Percentiles rank a stretch among this genome's conserved stretches.
Evolutionary conservation across 2,329 filamentous ascomycete genomes (phyloP).

Genomic region (Paramyrothecium roridum): DNA sequence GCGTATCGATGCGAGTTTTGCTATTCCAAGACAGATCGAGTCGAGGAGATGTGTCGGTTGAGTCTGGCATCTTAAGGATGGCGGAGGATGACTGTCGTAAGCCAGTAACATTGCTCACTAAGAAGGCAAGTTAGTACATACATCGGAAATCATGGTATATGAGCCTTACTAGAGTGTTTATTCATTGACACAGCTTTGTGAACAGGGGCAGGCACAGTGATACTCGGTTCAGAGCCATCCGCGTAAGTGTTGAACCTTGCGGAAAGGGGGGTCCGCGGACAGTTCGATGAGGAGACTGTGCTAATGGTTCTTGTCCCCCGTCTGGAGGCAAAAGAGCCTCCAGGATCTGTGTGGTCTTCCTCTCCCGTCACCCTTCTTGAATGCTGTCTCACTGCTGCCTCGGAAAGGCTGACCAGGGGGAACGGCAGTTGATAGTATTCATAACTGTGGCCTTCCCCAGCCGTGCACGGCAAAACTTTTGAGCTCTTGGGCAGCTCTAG

Average conservation of each 20-base stretch:
- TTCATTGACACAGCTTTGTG: conserved; percentile 4
- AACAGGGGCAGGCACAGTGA: conserved; percentile 11
- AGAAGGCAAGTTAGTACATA: neutral
- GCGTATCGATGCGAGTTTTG: neutral
- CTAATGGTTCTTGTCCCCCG: conserved; percentile 25
- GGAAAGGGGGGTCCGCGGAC: conserved; percentile 22
- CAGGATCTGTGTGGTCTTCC: conserved; percentile 31
- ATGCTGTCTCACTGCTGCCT: conserved; percentile 30
- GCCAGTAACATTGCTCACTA: neutral
- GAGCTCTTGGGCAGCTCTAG: too few species aligned
- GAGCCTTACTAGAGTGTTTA: neutral
- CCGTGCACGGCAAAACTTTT: conserved; percentile 10
- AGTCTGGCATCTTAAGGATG: neutral
- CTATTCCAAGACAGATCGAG: neutral
- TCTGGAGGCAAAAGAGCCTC: conserved; percentile 21
- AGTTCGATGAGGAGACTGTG: conserved; percentile 20
- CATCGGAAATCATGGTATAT: neutral
- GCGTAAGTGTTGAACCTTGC: conserved; percentile 8
- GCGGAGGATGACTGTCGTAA: neutral
- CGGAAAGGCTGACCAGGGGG: conserved; percentile 31
- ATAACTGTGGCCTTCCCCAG: conserved; percentile 15
- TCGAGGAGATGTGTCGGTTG: neutral
- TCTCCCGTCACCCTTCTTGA: conserved; percentile 28
- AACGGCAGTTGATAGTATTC: conserved; percentile 28
- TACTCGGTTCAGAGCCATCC: neutral